A percentile compares a stretch with the other conserved stretches of the same genome.
Conservation (phyloP, 192 early-diverging fungal genomes). For the Podila clonocystis region DNA sequence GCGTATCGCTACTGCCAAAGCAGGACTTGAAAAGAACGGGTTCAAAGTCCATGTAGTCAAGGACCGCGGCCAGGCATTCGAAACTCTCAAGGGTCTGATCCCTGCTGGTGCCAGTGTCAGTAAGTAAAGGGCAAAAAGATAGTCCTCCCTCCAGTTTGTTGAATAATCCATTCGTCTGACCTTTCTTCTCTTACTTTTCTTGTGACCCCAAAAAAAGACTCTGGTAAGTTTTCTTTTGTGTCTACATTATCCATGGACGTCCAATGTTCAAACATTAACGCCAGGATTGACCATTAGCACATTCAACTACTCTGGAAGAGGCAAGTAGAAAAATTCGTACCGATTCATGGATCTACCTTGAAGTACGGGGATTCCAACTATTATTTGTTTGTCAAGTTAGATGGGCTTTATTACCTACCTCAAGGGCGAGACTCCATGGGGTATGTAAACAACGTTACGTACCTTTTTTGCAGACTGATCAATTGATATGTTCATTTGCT, state of each 20-base stretch:
- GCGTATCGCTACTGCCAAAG: constrained; percentile 34
- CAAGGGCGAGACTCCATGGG: constrained; percentile 40
- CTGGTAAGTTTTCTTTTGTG: too few relatives aligned
- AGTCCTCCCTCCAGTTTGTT: too few relatives aligned
- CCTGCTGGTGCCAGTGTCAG: constrained; percentile 43
- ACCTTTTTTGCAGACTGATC: neutral
- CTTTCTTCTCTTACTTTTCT: too few relatives aligned
- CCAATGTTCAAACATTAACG: too few relatives aligned
- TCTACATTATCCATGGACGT: too few relatives aligned
- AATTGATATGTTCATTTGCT: too few relatives aligned
- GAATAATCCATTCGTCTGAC: too few relatives aligned
- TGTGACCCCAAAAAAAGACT: too few relatives aligned
- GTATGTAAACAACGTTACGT: neutral
- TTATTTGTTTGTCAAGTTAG: neutral
- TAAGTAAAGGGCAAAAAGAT: constrained; percentile 7
- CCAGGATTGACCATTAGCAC: neutral
- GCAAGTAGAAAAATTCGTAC: too few relatives aligned
- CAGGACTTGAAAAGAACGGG: constrained; percentile 40
- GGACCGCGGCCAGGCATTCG: constrained; percentile 32
- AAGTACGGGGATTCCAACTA: too few relatives aligned
- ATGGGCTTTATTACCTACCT: constrained; percentile 57
- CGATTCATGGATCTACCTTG: too few relatives aligned
- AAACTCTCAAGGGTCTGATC: constrained; percentile 48
- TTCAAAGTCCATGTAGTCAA: constrained; percentile 43
- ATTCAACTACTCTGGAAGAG: constrained; percentile 50